Evolutionary conservation across 2,329 filamentous ascomycete genomes (phyloP).

Genomic region (Akanthomyces muscarius): DNA sequence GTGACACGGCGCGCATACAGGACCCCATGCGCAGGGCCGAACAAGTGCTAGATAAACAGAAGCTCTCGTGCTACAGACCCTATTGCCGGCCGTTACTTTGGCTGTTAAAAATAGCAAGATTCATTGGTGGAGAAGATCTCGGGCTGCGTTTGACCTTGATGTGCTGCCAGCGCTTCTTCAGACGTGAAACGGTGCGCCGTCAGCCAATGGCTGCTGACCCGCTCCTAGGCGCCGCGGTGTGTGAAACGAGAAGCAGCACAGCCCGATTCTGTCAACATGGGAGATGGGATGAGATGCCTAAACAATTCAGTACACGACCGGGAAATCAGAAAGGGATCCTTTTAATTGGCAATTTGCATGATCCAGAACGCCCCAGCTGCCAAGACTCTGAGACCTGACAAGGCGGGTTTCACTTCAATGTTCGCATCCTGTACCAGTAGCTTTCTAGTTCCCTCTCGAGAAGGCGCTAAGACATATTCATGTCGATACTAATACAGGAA

Average conservation of each 20-base stretch:
- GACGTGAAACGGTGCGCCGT: slow-evolving; percentile 9
- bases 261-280: not conserved
- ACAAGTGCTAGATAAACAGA: not conserved
- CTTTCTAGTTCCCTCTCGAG: no score
- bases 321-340: not conserved
- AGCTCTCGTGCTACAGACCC: not conserved
- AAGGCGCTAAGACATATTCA: no score
- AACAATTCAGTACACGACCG: not conserved
- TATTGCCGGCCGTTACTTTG: not conserved
- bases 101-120: not conserved
- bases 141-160: slow-evolving; percentile 1
- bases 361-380: not conserved
- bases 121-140: slow-evolving; percentile 1
- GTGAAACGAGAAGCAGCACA: slow-evolving; percentile 5
- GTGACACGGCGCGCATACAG: not conserved
- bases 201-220: slow-evolving; percentile 7
- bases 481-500: no score
- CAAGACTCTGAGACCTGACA: no score
- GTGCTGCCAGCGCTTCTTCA: slow-evolving; percentile 11
- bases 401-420: not conserved
- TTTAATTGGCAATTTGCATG: not conserved
- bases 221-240: slow-evolving; percentile 8
- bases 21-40: not conserved
- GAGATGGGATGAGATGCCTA: not conserved
- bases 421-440: not conserved